Conservation (phyloP, 345 rosid genomes). For the Ricinus communis region DNA sequence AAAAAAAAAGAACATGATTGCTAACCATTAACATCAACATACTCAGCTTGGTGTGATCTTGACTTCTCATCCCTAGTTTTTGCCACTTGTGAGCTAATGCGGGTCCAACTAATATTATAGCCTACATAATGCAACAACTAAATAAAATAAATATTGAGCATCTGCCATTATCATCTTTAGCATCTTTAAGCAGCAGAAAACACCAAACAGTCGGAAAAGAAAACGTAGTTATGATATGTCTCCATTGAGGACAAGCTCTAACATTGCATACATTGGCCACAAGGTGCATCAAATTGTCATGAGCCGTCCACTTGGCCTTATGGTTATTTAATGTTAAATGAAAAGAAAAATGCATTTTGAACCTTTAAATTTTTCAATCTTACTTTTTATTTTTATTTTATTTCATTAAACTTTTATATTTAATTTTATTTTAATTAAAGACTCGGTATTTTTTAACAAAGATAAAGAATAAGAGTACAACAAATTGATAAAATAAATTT, state of each 20-base stretch:
- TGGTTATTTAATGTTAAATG: background rate
- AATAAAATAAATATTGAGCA: background rate
- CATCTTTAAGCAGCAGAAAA: background rate
- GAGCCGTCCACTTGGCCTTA: background rate
- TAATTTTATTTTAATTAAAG: too few relatives aligned
- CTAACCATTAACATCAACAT: background rate
- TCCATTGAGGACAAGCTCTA: too few relatives aligned
- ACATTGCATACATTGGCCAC: background rate
- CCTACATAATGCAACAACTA: background rate
- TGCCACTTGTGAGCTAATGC: background rate
- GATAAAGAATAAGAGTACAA: too few relatives aligned
- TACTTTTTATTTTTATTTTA: too few relatives aligned
- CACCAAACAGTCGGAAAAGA: background rate
- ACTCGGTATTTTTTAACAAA: too few relatives aligned
- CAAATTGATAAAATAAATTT: too few relatives aligned
- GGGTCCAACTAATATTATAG: background rate
- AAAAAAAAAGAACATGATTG: background rate
- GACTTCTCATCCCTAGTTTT: background rate
- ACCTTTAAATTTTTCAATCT: too few relatives aligned
- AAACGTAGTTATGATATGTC: background rate
- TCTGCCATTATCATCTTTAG: background rate
- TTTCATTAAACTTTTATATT: too few relatives aligned
- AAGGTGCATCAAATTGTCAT: background rate
- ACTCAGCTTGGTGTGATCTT: background rate
- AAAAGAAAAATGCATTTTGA: background rate